Conservation (phyloP, 805 yeast genomes). For the Kockiozyma suomiensis region DNA sequence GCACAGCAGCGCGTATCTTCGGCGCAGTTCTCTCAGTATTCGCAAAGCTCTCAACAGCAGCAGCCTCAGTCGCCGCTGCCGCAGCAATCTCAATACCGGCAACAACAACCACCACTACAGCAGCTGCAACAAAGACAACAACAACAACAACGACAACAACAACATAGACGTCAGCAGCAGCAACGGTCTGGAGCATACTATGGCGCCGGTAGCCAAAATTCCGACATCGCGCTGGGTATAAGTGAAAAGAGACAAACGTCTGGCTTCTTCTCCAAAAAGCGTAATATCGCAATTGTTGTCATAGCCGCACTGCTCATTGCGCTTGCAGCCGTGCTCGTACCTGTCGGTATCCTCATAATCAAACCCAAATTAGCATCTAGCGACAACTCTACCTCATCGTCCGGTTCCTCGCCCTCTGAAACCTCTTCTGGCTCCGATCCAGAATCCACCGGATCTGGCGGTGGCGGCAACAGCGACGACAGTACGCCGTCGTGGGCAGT, state of each 20-base stretch:
- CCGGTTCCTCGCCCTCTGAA: not conserved
- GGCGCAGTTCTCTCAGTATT: not conserved
- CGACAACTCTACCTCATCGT: not conserved
- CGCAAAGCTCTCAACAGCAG: not conserved
- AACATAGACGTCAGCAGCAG: not conserved
- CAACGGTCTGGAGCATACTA: not conserved
- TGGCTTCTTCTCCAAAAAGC: conserved; percentile 8
- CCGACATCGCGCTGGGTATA: not conserved
- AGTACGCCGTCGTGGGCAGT: conserved; percentile 36
- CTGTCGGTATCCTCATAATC: conserved; percentile 39
- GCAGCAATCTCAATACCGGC: not conserved
- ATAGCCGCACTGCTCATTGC: conserved; percentile 27
- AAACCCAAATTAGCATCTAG: conserved; percentile 11
- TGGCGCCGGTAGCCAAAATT: not conserved
- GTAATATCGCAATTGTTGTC: conserved; percentile 11
- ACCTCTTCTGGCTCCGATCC: conserved; percentile 1
- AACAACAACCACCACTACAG: not conserved
- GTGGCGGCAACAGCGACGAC: conserved; percentile 4
- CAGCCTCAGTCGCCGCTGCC: not conserved
- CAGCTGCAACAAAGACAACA: not conserved
- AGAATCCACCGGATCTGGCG: conserved; percentile 6
- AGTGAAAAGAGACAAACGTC: not conserved
- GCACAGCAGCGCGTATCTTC: conserved; percentile 5
- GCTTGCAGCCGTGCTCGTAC: conserved; percentile 39
- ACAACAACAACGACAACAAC: not conserved